phyloP scores from a whole-genome alignment of 176 grass and related monocot species.

The Oryza glumipatula region DNA sequence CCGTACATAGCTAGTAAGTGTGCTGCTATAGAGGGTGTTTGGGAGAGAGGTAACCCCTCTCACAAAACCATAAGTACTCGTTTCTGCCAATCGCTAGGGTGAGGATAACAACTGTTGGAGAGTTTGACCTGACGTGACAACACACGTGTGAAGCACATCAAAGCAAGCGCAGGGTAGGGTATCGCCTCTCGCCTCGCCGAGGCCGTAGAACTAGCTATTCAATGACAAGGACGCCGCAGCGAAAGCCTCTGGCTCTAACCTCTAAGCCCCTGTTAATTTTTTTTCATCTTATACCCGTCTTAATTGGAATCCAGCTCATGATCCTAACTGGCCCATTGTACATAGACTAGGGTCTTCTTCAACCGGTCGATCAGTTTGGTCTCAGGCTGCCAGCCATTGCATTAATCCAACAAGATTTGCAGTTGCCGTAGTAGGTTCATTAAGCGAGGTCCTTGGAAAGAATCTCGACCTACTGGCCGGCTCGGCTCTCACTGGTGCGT shows the following conservation, averaged over 20 bases:
- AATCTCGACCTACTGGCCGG: background rate
- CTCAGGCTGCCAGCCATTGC: background rate
- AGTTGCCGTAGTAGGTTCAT: background rate
- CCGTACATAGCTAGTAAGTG: too few relatives aligned
- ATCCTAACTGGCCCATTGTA: background rate
- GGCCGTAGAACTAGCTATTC: constrained; percentile 29
- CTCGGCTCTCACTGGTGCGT: too few relatives aligned
- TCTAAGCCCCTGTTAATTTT: background rate
- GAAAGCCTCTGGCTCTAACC: background rate
- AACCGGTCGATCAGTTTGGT: background rate
- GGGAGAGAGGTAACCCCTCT: too few relatives aligned
- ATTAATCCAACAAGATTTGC: background rate
- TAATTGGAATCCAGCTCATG: constrained; percentile 25
- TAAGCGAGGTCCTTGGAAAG: background rate
- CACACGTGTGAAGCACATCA: constrained; percentile 32
- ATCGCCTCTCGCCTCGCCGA: background rate
- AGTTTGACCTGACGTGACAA: constrained; percentile 45
- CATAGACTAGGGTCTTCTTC: background rate
- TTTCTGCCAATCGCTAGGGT: background rate
- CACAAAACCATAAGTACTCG: background rate
- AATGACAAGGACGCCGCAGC: constrained; percentile 33
- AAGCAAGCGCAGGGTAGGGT: background rate
- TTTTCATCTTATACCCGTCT: background rate
- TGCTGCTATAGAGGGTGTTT: background rate
- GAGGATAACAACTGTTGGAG: background rate